Evolutionary conservation across 2,329 filamentous ascomycete species (phyloP).

Genomic region (Calonectria ilicicola): DNA sequence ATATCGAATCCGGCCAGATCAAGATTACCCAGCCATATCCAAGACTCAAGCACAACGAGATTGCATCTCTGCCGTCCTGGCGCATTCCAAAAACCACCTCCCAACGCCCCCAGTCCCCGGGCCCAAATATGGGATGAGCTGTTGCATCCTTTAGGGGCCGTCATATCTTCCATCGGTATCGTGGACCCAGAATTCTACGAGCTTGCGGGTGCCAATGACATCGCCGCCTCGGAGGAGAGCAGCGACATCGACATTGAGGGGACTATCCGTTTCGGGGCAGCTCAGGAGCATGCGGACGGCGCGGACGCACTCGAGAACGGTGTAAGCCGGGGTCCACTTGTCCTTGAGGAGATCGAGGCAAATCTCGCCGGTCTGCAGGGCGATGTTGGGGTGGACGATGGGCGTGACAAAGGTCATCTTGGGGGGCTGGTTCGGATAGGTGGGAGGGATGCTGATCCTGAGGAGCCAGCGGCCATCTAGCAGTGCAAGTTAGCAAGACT

Average conservation of each 20-base stretch:
- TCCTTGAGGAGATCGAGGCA: slow-evolving; percentile 88
- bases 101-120: not conserved
- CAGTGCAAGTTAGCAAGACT: not conserved
- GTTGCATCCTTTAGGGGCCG: slow-evolving; percentile 42
- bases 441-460: slow-evolving; percentile 77
- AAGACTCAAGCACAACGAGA: not conserved
- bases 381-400: slow-evolving; percentile 86
- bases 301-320: slow-evolving; percentile 79
- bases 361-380: slow-evolving; percentile 82
- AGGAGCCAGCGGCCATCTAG: slow-evolving; percentile 85
- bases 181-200: slow-evolving; percentile 78
- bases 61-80: not conserved
- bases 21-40: not conserved
- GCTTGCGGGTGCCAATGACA: slow-evolving; percentile 71
- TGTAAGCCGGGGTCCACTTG: slow-evolving; percentile 89
- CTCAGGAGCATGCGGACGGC: slow-evolving; percentile 75
- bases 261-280: slow-evolving; percentile 78
- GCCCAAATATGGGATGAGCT: not conserved
- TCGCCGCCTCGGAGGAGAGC: slow-evolving; percentile 78
- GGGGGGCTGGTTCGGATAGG: slow-evolving; percentile 85
- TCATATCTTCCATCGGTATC: slow-evolving; percentile 52
- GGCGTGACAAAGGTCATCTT: slow-evolving; percentile 84
- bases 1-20: not conserved
- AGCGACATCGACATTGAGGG: slow-evolving; percentile 84
- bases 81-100: not conserved